phyloP scores from a whole-genome alignment of 768 basidiomycete species.

The Suillus plorans region DNA sequence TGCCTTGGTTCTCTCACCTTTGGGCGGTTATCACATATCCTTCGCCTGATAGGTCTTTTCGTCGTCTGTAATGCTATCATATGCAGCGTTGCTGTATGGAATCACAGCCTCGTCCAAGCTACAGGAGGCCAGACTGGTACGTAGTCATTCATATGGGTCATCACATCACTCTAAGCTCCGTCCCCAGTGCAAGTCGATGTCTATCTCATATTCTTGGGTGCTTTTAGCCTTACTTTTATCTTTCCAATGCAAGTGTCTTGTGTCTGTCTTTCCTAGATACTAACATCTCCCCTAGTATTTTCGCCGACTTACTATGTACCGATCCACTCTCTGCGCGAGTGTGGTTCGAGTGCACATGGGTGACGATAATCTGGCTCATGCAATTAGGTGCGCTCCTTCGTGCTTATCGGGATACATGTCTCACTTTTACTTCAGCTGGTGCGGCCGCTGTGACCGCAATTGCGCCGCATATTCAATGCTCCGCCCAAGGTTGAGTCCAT shows the following conservation, averaged over 20 bases:
- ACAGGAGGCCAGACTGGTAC: slow-evolving; percentile 36
- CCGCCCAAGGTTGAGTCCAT: slow-evolving; percentile 22
- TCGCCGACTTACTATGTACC: slow-evolving; percentile 55
- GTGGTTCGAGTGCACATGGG: slow-evolving; percentile 72
- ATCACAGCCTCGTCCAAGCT: slow-evolving; percentile 48
- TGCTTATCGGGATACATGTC: background rate
- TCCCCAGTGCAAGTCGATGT: slow-evolving; percentile 48
- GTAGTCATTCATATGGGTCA: slow-evolving; percentile 20
- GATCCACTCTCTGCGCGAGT: slow-evolving; percentile 56
- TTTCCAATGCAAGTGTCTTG: slow-evolving; percentile 53
- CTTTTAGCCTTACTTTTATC: slow-evolving; percentile 53
- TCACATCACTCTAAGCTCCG: slow-evolving; percentile 12
- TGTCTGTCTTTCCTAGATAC: background rate
- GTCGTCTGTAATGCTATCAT: slow-evolving; percentile 64
- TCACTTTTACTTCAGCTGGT: slow-evolving; percentile 40
- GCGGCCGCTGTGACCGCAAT: slow-evolving; percentile 49
- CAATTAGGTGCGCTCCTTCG: slow-evolving; percentile 50
- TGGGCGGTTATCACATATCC: background rate
- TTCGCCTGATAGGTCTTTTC: slow-evolving; percentile 46
- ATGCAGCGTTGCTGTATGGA: slow-evolving; percentile 69
- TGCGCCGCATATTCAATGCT: slow-evolving; percentile 37
- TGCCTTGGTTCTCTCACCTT: slow-evolving; percentile 1
- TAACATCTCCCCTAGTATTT: slow-evolving; percentile 39
- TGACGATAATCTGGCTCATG: slow-evolving; percentile 54
- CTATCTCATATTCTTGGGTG: slow-evolving; percentile 61